phyloP scores from a whole-genome alignment of 2,329 filamentous ascomycete species.

The Xylaria sp. region DNA sequence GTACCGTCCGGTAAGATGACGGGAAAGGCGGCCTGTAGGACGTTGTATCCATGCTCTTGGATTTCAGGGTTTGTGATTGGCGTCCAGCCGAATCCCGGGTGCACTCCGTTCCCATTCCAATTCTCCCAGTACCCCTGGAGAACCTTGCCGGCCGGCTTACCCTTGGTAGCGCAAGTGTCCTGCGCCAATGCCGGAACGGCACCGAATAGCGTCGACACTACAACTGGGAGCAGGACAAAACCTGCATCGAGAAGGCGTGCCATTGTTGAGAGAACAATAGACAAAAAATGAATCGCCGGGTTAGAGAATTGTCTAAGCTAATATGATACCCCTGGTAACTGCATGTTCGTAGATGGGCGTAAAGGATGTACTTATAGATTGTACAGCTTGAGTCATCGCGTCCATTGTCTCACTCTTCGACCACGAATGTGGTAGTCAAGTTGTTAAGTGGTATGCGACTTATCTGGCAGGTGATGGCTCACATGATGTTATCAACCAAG shows the following conservation, averaged over 20 bases:
- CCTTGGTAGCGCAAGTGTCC: conserved; percentile 48
- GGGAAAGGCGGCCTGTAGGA: conserved; percentile 51
- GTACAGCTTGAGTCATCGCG: background rate
- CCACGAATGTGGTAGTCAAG: conserved; percentile 3
- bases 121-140: conserved; percentile 53
- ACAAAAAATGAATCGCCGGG: background rate
- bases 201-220: conserved; percentile 24
- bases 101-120: conserved; percentile 52
- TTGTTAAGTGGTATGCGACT: conserved; percentile 4
- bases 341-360: background rate
- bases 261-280: conserved; percentile 19
- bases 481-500: conserved; percentile 1
- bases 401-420: background rate
- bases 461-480: conserved; percentile 24
- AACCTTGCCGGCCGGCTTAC: conserved; percentile 49
- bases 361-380: conserved; percentile 20
- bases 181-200: conserved; percentile 20
- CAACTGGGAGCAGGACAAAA: conserved; percentile 15
- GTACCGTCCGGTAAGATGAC: conserved; percentile 51
- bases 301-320: background rate
- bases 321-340: background rate
- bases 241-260: conserved; percentile 19
- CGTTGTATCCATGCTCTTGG: conserved; percentile 49
- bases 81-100: conserved; percentile 50
- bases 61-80: conserved; percentile 48